Base-by-base conservation (phyloP, 352 stramenopile genomes). In the Pythium inflatum region DNA sequence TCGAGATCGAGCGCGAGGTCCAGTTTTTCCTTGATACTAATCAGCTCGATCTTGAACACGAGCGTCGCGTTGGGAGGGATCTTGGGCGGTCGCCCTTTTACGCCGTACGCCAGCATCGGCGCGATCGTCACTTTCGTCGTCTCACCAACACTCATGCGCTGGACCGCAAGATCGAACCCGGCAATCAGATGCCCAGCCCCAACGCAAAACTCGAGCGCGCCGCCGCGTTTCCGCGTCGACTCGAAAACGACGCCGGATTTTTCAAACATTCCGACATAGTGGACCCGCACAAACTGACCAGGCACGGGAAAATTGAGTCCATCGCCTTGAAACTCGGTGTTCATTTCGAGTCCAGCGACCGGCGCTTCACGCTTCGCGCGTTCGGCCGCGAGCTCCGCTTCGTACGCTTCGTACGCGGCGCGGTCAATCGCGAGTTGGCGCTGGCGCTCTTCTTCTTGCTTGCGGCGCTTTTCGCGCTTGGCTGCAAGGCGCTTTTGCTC, bases 21-120 rank as follows among this genome's bases (percentile, higher is more conserved):
- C 40, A 90, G 65, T 60, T 89, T 93, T 62, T 92, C 86, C 55
- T 92, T 88, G 71, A 94, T 88, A 41, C 74, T 85, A 60, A 94
- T 92, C 22, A 94, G 77, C 62, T 94, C 84, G 61, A 92, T 90
- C 45, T 85, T 87, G 62, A 92, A 94, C 27, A 92, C 74, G 0
- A 94, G 75, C n/a, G 82, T 86, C 8, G 83, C 74, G 36, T 86
- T 92, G 12, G 81, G 79, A 0, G 87, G 87, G 34, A 94, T 92
- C 48, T 82, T 81, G 27, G 87, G 87, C 11, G 83, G 80, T 25
- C 77, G 69, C 2, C 87, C 87, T 55, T 88, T 88, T n/a, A 89
- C 77, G 3, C 87, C 87, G 57, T 94, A 94, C 16, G 83, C 87
- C 31, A 92, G 73, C 50, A 83, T 81, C 1, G 87, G 84, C 45